These are phyloP conservation scores for Hericium coralloides DNA, from an alignment of 768 basidiomycete species.

Conservation along the genomic window DNA sequence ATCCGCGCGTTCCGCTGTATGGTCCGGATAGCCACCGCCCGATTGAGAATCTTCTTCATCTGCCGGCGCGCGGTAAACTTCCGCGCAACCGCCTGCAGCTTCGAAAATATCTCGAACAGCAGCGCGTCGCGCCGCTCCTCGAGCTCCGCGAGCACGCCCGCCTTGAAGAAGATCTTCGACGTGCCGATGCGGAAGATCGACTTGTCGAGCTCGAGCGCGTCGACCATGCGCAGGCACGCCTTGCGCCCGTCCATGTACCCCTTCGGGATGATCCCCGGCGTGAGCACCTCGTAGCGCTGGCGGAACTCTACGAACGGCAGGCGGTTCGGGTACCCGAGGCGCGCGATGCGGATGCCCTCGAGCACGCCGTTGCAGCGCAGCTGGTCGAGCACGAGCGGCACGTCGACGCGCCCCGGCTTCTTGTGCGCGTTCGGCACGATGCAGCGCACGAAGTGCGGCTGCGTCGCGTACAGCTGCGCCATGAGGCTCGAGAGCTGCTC, in stretches of 20 bases:
- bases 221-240: slow-evolving; percentile 86
- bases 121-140: slow-evolving; percentile 86
- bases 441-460: slow-evolving; percentile 96
- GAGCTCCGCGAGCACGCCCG: slow-evolving; percentile 91
- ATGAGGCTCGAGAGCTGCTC: slow-evolving; percentile 91
- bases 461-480: slow-evolving; percentile 84
- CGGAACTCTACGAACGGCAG: slow-evolving; percentile 97
- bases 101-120: slow-evolving; percentile 84
- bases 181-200: slow-evolving; percentile 84
- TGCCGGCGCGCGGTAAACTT: slow-evolving; percentile 83
- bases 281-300: slow-evolving; percentile 92
- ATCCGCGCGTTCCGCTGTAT: slow-evolving; percentile 92
- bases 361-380: slow-evolving; percentile 97
- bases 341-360: slow-evolving; percentile 96
- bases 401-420: slow-evolving; percentile 85
- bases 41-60: slow-evolving; percentile 90
- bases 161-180: slow-evolving; percentile 99
- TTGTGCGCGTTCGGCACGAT: slow-evolving; percentile 94
- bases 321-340: slow-evolving; percentile 94
- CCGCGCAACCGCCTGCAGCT: slow-evolving; percentile 77
- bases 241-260: slow-evolving; percentile 99
- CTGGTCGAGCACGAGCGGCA: slow-evolving; percentile 93
- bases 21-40: slow-evolving; percentile 82
- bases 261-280: slow-evolving; percentile 84
- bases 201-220: slow-evolving; percentile 80